Evolutionary conservation across 148 eudicot genomes (phyloP).

Genomic region (Silene conica): DNA sequence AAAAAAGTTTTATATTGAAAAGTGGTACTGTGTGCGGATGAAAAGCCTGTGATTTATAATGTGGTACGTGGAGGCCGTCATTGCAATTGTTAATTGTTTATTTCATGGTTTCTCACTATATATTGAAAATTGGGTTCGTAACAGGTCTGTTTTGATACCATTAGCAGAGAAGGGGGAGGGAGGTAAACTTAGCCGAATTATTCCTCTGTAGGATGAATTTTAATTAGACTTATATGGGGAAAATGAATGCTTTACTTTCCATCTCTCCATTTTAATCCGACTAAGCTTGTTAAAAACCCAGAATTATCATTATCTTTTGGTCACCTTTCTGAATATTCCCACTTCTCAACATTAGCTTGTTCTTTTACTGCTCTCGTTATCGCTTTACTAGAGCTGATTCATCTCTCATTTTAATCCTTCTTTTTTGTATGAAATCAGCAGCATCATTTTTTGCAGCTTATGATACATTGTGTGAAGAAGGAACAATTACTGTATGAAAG

Average conservation of each 20-base stretch:
- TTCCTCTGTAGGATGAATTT: too few species aligned
- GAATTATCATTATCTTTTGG: too few species aligned
- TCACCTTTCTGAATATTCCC: too few species aligned
- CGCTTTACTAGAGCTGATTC: conserved; percentile 17
- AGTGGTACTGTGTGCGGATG: background rate
- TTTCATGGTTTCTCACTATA: background rate
- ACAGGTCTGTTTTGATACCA: too few species aligned
- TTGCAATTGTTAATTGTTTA: background rate
- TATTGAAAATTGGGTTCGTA: too few species aligned
- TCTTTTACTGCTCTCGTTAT: background rate
- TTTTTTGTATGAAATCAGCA: conserved; percentile 74
- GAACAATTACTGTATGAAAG: conserved; percentile 83
- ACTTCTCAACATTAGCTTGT: too few species aligned
- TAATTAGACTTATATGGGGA: too few species aligned
- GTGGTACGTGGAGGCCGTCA: background rate
- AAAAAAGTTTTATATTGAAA: background rate
- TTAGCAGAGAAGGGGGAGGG: too few species aligned
- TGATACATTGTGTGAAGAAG: conserved; percentile 99
- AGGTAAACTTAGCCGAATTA: too few species aligned
- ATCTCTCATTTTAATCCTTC: background rate
- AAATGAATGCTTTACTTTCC: too few species aligned
- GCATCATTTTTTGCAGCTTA: conserved; percentile 86
- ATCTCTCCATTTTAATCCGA: too few species aligned
- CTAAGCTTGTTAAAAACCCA: too few species aligned
- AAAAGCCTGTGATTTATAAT: background rate